Percentiles rank a stretch among this genome's conserved stretches.
These are phyloP conservation scores for Dendryphion nanum DNA, from an alignment of 2,329 filamentous ascomycete species.

Conservation along the genomic window DNA sequence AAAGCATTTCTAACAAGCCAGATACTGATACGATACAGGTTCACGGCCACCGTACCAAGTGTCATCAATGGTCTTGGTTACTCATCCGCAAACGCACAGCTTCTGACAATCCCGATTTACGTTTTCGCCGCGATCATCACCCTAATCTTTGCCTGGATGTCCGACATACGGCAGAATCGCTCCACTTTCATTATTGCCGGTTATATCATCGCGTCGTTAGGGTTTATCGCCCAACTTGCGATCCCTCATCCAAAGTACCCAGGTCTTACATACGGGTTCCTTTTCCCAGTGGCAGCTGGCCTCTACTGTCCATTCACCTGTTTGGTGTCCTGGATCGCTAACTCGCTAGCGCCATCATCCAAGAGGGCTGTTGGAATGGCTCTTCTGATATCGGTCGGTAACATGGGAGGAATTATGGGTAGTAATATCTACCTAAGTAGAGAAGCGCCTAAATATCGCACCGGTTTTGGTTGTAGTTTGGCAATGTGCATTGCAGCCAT, in stretches of 20 bases:
- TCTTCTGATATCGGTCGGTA: slow-evolving; percentile 49
- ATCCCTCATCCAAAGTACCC: slow-evolving; percentile 43
- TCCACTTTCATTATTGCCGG: slow-evolving; percentile 56
- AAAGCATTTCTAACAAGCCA: too few relatives aligned
- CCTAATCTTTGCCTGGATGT: slow-evolving; percentile 45
- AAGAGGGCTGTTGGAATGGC: slow-evolving; percentile 49
- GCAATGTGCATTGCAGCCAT: slow-evolving; percentile 48
- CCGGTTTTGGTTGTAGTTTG: slow-evolving; percentile 51
- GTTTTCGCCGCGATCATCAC: slow-evolving; percentile 43
- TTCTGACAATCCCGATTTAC: slow-evolving; percentile 44
- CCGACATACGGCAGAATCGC: slow-evolving; percentile 52
- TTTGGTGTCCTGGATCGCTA: slow-evolving; percentile 37
- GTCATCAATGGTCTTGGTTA: slow-evolving; percentile 45
- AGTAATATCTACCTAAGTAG: slow-evolving; percentile 51
- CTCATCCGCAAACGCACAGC: slow-evolving; percentile 40
- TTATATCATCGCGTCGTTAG: slow-evolving; percentile 50
- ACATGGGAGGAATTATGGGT: slow-evolving; percentile 43
- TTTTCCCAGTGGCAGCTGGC: slow-evolving; percentile 36
- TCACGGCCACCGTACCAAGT: slow-evolving; percentile 41
- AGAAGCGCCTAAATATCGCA: slow-evolving; percentile 50
- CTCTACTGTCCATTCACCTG: slow-evolving; percentile 38
- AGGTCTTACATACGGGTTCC: slow-evolving; percentile 46
- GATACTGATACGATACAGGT: slow-evolving; percentile 21
- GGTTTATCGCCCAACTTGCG: slow-evolving; percentile 56
- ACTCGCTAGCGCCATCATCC: slow-evolving; percentile 32